Evolutionary conservation across 2,329 filamentous ascomycete species (phyloP), one percentile per base, ranked within the genome.

Genomic region (Penicillium sp.): DNA sequence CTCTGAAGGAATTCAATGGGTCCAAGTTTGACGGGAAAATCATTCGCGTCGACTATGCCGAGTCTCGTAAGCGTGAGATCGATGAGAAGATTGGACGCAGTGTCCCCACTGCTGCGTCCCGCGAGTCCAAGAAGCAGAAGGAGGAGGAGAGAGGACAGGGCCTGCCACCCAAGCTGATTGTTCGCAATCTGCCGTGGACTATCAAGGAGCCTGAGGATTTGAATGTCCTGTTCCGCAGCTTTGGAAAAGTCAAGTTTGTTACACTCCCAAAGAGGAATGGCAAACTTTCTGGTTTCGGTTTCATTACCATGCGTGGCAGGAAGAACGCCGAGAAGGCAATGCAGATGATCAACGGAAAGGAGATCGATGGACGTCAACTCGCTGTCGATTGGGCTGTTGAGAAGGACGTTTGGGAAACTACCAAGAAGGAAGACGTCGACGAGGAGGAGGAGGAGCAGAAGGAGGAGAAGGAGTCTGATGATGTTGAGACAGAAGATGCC

Each of bases 381-480:
- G 94, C 93, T 29, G 94, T 99, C 7, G 94, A 99, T 76, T 99
- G 91, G 91, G 93, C 95, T 33, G 92, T 97, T 4, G 91, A 97
- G 59, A 96, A 95, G 78, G 83, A 87, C 41, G 86, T 88, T 7
- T 99, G 91, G 91, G 84, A 92, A 60, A 82, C 86, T 60, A 80
- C 86, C 61, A 78, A 79, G 39, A 81, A 86, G 53, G 73, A 75
- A 2, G 73, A 77, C 9, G n/a, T 11, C n/a, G 34, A n/a, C 6
- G 61, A 67, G 44, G 64, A 64, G 9, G 59, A 67, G 19, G 55
- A 60, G 16, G 61, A 65, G 33, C 60, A 66, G 9, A 53, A 62
- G 13, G 51, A 68, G 27, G 65, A 74, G 23, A 66, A 64, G 3
- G 63, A 68, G 19, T 38, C 46, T 7, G 46, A 16, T 25, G 58